Evolutionary conservation across 2,329 filamentous ascomycete genomes (phyloP), one percentile per base, ranked within the genome.

Genomic region (Catunica adiposa): DNA sequence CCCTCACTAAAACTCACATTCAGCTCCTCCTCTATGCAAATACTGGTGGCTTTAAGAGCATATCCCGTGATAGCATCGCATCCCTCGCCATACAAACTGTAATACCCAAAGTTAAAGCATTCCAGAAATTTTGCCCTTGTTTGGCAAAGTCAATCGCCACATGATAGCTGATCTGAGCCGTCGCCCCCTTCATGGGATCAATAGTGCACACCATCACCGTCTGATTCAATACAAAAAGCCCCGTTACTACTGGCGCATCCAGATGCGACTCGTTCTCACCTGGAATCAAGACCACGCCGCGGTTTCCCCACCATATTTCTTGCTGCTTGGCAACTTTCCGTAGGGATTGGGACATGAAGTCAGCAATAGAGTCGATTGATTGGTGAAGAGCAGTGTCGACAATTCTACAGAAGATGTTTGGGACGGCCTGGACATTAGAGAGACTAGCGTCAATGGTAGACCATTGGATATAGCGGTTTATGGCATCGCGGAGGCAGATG

Each of bases 71-170:
- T 5, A 58, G 20, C 38, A 58, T 58, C 2, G 38, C 56, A 58
- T 58, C 56, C 4, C 56, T 54, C n/a, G 53, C 56, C 20, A 55
- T 44, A 25, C 56, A 58, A 9, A 54, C 44, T 20, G 50, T 48
- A 15, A 70, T 64, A 7, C 69, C 71, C 8, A 71, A 55, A 3
- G 71, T 72, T 38, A 73, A 60, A 1, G 69, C 71, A 59, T 73
- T 72, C 71, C 71, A 73, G 22, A 73, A 65, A 54, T 69, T 67
- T 60, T 72, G 70, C 17, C 65, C 62, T 9, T 62, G 62, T 46
- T 71, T 66, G 53, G 64, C 62, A 47, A 73, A 71, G 48, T 70
- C 64, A 22, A 67, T 62, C 48, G 70, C 67, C n/a, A 71, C 66
- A 48, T 72, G 71, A 54, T 68, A 72, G 59, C 69, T 72, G 31